Evolutionary conservation across 1,139 yeast genomes (phyloP), one percentile per base, ranked within the genome.

Genomic region (Eremothecium coryli): DNA sequence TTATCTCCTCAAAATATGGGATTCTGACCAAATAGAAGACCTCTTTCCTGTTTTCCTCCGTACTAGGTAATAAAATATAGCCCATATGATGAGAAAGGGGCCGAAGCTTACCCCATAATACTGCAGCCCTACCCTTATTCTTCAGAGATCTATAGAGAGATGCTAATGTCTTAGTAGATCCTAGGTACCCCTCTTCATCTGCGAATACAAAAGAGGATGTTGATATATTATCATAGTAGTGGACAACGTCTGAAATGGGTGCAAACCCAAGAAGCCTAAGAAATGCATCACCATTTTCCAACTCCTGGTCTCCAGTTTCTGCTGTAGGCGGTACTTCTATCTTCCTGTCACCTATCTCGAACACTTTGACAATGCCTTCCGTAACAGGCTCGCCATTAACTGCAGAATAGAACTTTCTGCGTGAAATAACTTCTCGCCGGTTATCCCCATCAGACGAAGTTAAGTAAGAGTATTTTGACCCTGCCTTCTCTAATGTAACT

Each of bases 101-200:
- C 39, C 78, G 69, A 5, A 68, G 49, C 46, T 77, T 71, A 1
- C 94, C 88, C 76, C 88, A 82, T 2, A 81, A 70, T 8, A 90
- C 58, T 0, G 82, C 93, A 46, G 70, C 76, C 49, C 71, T 72
- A 4, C 64, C 49, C 33, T 70, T 62, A 33, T 65, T 65, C 3
- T 62, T 51, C 58, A 93, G 62, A 2, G 79, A 68, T 35, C 72
- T 75, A 50, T 75, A 82, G 6, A 90, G 60, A 0, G 88, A 69
- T 1, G 82, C 66, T 50, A 86, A 72, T 0, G 93, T 78, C 23
- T 73, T 60, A 14, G 68, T 64, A 0, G 95, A 82, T 11, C 88
- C 82, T 13, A 66, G 58, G 42, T 63, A 73, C 24, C 66, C 68
- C 0, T 70, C 72, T 17, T 71, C 74, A 33, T 70, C 65, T 0